Conservation (phyloP, 768 basidiomycete species). For the Tulasnella sp. region DNA sequence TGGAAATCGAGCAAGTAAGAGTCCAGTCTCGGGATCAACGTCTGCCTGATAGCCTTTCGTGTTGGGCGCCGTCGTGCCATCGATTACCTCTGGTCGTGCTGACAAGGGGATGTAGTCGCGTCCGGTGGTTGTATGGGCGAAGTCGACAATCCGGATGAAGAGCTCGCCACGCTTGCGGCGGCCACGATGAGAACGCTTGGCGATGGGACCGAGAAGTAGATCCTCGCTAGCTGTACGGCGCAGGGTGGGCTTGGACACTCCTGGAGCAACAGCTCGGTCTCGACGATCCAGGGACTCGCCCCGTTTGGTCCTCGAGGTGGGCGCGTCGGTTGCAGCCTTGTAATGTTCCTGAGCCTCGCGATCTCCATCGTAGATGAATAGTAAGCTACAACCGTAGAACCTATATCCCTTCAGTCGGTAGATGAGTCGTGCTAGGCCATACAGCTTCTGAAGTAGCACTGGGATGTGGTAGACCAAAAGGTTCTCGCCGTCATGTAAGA, state of each 20-base stretch:
- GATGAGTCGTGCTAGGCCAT: conserved; percentile 86
- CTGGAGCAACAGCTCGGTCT: conserved; percentile 5
- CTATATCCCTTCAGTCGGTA: conserved; percentile 86
- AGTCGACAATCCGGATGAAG: conserved; percentile 93
- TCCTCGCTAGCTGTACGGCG: conserved; percentile 76
- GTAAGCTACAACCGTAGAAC: conserved; percentile 94
- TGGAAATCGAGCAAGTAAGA: conserved; percentile 86
- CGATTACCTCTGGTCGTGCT: background rate
- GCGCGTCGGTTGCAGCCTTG: conserved; percentile 31
- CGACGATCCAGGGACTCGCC: conserved; percentile 64
- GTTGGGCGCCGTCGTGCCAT: conserved; percentile 28
- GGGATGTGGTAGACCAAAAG: conserved; percentile 90
- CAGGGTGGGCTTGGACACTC: conserved; percentile 30
- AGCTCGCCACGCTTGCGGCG: conserved; percentile 79
- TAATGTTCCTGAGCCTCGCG: conserved; percentile 71
- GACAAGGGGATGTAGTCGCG: conserved; percentile 55
- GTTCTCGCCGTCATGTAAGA: conserved; percentile 72
- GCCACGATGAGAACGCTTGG: conserved; percentile 43
- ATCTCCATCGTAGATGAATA: conserved; percentile 97
- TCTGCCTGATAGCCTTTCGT: conserved; percentile 73
- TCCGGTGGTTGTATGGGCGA: conserved; percentile 96
- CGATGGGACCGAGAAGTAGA: conserved; percentile 53
- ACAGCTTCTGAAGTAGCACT: conserved; percentile 77
- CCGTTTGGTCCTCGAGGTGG: conserved; percentile 39
- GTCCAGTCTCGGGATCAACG: conserved; percentile 69